Evolutionary conservation across 495 filamentous ascomycete species (phyloP), one percentile per base, ranked within the genome.

Genomic region (Penicillium nucicola): DNA sequence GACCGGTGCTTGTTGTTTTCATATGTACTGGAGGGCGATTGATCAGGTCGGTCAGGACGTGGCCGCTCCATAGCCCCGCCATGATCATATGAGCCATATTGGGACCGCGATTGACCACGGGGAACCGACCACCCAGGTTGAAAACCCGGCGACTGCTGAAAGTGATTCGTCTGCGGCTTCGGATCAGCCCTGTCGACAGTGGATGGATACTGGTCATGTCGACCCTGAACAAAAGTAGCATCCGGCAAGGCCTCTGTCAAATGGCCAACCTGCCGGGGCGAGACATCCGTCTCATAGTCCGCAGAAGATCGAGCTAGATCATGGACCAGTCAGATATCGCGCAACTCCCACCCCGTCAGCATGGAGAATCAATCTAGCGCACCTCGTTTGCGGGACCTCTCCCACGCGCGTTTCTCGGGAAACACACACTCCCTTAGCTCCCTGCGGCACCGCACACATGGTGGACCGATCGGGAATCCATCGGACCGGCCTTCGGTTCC

Each of bases 391-490:
- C 57, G 58, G 40, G 56, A 66, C 41, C 73, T 71, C 37, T 72
- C 71, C 73, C 73, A 77, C 1, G 73, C 71, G 34, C 69, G 76
- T 73, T 79, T 95, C 89, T 68, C 89, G 70, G 85, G 96, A 69
- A 98, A 97, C 62, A 84, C 90, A 74, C 93, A 98, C 53, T 92
- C 84, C 66, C 92, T 90, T 71, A 85, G 76, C 65, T 98, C 93
- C 45, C 93, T 82, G 17, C 90, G 84, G 70, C 93, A 98, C 59
- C 93, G 82, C 42, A 90, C 88, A 64, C 93, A 98, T 2, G 93
- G 93, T 45, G 93, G 93, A 47, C 92, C 89, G 66, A 90, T 82
- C n/a, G 92, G 90, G 39, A 68, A 49, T 0, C 71, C 71, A 55
- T 91, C 86, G 93, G 85, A 52, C 92, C 90, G n/a, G 61, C 62